These are phyloP conservation scores for Candida succiphila DNA, from an alignment of 805 yeast genomes.

Conservation along the genomic window DNA sequence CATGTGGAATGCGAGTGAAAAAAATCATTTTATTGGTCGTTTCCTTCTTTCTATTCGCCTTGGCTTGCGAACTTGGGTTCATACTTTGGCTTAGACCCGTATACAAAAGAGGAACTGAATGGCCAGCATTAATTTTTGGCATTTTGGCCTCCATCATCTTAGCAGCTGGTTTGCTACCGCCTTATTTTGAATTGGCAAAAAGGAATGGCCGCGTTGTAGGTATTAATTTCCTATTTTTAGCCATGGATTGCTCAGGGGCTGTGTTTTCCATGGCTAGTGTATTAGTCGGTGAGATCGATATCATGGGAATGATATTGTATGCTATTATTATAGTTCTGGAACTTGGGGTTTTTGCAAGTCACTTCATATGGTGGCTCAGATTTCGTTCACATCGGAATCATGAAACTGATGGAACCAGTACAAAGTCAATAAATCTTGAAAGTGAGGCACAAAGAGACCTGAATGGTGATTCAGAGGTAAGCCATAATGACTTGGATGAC, in stretches of 20 bases:
- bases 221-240: slow-evolving; percentile 70
- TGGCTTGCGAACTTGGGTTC: slow-evolving; percentile 62
- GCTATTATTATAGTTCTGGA: slow-evolving; percentile 68
- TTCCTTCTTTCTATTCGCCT: slow-evolving; percentile 30
- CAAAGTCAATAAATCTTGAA: neutral
- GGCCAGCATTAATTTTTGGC: slow-evolving; percentile 82
- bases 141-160: slow-evolving; percentile 67
- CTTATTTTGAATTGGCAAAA: slow-evolving; percentile 75
- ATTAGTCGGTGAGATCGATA: slow-evolving; percentile 53
- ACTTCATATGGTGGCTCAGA: slow-evolving; percentile 57
- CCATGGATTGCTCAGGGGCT: slow-evolving; percentile 77
- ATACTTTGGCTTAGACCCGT: slow-evolving; percentile 59
- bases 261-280: slow-evolving; percentile 55
- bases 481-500: too few relatives aligned
- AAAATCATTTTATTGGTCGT: slow-evolving; percentile 27
- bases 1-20: slow-evolving; percentile 28
- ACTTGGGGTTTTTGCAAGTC: slow-evolving; percentile 65
- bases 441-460: neutral
- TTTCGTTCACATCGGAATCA: slow-evolving; percentile 17
- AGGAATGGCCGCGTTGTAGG: slow-evolving; percentile 83
- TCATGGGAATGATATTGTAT: slow-evolving; percentile 71
- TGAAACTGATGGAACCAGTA: slow-evolving; percentile 1
- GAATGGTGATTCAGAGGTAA: neutral
- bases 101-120: slow-evolving; percentile 30
- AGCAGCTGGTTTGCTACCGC: slow-evolving; percentile 77